Base-by-base conservation (phyloP, 805 yeast genomes). In the Blastobotrys attinorum region DNA sequence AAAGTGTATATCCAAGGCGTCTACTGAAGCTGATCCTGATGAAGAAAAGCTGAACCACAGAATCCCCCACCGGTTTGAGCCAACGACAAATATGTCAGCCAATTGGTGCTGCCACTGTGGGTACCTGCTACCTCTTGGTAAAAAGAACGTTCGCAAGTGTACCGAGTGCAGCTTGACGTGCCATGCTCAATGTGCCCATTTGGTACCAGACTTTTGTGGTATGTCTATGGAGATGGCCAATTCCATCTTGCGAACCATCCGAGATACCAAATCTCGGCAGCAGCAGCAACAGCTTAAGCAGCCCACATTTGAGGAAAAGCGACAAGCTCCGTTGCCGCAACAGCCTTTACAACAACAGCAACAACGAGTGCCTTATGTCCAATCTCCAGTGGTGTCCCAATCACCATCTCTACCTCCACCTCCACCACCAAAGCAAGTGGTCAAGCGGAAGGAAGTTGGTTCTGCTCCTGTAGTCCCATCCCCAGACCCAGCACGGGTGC, bases 51-150 rank as follows among this genome's bases (percentile, higher is more conserved):
- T 92, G 62, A 92, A 92, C 58, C 97, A 92, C 63, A 83, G 95
- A 52, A 92, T 92, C 54, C 98, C 98, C 29, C 99, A 92, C 62
- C 78, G 96, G 61, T 90, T 90, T 62, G 96, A 85, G 53, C 89
- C 90, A n/a, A 77, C 79, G 22, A 75, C 92, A 15, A 92, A 92
- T 59, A 81, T 88, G 65, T 94, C 96, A 56, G 94, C 99, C 2
- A 89, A 90, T 60, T 92, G 99, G 99, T 92, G 99, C 67, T 92
- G 97, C 56, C 99, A 92, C 62, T 92, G 99, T 73, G 99, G 99
- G 48, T 87, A 87, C 60, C 80, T 92, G 42, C 71, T 92, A 49
- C 97, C 98, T 15, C 82, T 96, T 83, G 96, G 97, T 42, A 78
- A 82, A 57, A 88, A 87, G 63, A 88, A 85, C 55, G 94, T 89